phyloP scores from a whole-genome alignment of 83 land plant species.

The Thuja plicata region DNA sequence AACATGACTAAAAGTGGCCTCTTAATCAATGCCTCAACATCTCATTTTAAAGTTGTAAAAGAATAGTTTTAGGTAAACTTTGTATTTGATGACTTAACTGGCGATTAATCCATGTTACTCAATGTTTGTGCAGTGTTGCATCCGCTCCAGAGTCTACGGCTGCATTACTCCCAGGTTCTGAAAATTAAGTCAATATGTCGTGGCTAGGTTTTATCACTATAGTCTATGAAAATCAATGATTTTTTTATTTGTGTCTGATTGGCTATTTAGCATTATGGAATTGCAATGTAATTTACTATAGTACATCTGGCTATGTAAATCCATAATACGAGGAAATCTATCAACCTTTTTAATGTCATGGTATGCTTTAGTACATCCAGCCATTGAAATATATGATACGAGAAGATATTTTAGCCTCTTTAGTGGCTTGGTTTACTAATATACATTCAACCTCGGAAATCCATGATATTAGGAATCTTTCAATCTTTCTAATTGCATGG shows the following conservation, averaged over 20 bases:
- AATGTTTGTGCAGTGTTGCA: conserved; percentile 32
- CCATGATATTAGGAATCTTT: neutral
- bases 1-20: neutral
- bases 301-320: neutral
- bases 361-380: neutral
- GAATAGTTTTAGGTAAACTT: neutral
- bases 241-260: neutral
- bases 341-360: neutral
- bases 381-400: neutral
- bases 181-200: neutral
- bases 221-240: neutral
- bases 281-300: neutral
- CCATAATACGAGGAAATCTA: neutral
- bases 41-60: neutral
- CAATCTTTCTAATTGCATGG: neutral
- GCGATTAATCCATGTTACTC: neutral
- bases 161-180: conserved; percentile 35
- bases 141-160: conserved; percentile 43
- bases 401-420: neutral
- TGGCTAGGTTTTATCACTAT: neutral
- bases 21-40: neutral
- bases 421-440: neutral
- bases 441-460: neutral
- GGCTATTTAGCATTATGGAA: neutral
- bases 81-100: neutral